phyloP scores from a whole-genome alignment of 176 grass and related monocot species.

The Tillandsia leiboldiana region DNA sequence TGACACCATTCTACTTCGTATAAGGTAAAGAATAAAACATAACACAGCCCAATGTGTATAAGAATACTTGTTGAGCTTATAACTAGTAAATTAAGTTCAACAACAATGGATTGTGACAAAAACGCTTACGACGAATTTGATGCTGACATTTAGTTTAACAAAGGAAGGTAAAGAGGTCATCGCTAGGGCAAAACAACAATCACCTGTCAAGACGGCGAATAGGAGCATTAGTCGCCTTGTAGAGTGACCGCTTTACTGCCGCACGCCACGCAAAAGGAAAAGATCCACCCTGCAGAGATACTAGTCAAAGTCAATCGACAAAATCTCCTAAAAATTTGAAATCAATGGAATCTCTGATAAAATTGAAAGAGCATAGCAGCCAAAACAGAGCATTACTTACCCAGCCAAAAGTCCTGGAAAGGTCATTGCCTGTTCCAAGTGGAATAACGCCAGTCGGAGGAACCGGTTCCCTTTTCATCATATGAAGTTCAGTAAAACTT shows the following conservation, averaged over 20 bases:
- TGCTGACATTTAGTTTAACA: too few species aligned
- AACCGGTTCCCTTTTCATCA: constrained; percentile 65
- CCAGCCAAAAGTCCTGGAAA: constrained; percentile 91
- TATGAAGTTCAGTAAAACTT: constrained; percentile 73
- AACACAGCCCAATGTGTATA: too few species aligned
- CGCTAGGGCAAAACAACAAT: background rate
- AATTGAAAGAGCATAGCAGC: constrained; percentile 6
- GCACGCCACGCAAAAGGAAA: constrained; percentile 93
- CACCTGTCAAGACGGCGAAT: constrained; percentile 72
- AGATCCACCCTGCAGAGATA: constrained; percentile 62
- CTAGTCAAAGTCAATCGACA: constrained; percentile 24
- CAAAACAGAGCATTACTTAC: constrained; percentile 39
- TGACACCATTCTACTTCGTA: too few species aligned
- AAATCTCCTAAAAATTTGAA: constrained; percentile 2
- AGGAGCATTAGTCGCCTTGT: constrained; percentile 47
- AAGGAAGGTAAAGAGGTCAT: background rate
- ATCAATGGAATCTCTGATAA: constrained; percentile 2
- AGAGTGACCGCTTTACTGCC: constrained; percentile 61
- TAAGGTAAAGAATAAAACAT: too few species aligned
- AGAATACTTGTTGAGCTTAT: too few species aligned
- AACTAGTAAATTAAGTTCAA: too few species aligned
- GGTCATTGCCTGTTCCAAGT: constrained; percentile 95
- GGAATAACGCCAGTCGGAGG: constrained; percentile 94
- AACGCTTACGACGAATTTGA: too few species aligned
- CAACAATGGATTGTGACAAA: too few species aligned